phyloP scores from a whole-genome alignment of 345 rosid genomes.

The Streptanthus diversifolius region DNA sequence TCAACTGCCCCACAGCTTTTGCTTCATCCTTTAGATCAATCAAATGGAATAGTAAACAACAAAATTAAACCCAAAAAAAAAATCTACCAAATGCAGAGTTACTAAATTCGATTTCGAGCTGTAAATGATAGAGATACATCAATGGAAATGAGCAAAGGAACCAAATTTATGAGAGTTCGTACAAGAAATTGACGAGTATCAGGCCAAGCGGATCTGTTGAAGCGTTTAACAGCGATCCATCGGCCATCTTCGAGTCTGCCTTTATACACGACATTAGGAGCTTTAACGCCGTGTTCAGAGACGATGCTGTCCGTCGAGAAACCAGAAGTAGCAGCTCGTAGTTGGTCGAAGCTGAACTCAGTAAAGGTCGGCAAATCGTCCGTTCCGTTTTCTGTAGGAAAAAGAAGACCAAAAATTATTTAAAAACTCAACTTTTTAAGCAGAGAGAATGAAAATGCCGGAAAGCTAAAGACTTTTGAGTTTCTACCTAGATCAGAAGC shows the following conservation, averaged over 20 bases:
- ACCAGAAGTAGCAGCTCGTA: slow-evolving; percentile 60
- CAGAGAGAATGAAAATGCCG: slow-evolving; percentile 17
- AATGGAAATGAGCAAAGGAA: background rate
- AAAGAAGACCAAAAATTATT: background rate
- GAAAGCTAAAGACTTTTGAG: slow-evolving; percentile 13
- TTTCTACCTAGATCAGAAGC: slow-evolving; percentile 60
- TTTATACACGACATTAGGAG: slow-evolving; percentile 79
- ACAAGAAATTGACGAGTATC: slow-evolving; percentile 85
- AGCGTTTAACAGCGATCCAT: slow-evolving; percentile 72
- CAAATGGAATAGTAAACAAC: slow-evolving; percentile 23
- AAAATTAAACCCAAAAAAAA: background rate
- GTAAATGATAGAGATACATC: slow-evolving; percentile 12
- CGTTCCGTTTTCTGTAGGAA: slow-evolving; percentile 50
- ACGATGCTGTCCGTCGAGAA: slow-evolving; percentile 68
- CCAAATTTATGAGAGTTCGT: slow-evolving; percentile 4
- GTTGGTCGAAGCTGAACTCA: slow-evolving; percentile 65
- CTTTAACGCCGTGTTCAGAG: slow-evolving; percentile 84
- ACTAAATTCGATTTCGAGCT: background rate
- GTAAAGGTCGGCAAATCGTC: slow-evolving; percentile 53
- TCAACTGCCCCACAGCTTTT: slow-evolving; percentile 65
- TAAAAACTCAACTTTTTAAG: background rate
- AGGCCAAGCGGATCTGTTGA: slow-evolving; percentile 77
- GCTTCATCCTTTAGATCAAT: slow-evolving; percentile 63
- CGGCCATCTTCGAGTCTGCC: slow-evolving; percentile 64
- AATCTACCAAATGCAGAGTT: slow-evolving; percentile 1